Percentiles rank a stretch among this genome's conserved stretches.
Conservation (phyloP, 768 basidiomycete species). For the Tylopilus sp. region DNA sequence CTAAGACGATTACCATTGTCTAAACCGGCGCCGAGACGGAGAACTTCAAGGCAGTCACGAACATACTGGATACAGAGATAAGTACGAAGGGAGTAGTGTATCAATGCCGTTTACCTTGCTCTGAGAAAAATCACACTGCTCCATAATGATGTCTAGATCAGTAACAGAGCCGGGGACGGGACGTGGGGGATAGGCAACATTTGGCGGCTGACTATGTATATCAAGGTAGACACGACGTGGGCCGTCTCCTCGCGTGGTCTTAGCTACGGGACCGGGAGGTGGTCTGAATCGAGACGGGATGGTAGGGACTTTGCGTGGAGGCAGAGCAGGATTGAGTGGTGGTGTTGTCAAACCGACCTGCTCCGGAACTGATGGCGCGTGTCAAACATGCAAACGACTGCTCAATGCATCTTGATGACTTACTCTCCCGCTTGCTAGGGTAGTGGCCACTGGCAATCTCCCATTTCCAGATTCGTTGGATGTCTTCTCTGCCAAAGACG, state of each 20-base stretch:
- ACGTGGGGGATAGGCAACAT: constrained; percentile 81
- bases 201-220: constrained; percentile 54
- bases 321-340: constrained; percentile 73
- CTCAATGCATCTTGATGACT: constrained; percentile 29
- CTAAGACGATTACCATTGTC: constrained; percentile 77
- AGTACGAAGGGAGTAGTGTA: constrained; percentile 1
- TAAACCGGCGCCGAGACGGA: constrained; percentile 86
- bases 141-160: constrained; percentile 88
- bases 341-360: constrained; percentile 53
- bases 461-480: constrained; percentile 94
- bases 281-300: constrained; percentile 48
- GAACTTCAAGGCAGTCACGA: constrained; percentile 93
- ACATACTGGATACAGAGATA: constrained; percentile 62
- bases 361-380: constrained; percentile 56
- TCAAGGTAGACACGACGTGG: constrained; percentile 77
- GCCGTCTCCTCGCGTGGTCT: constrained; percentile 69
- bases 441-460: constrained; percentile 93
- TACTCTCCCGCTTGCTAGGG: constrained; percentile 77
- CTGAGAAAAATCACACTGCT: constrained; percentile 86
- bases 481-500: constrained; percentile 70
- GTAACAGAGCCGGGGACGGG: constrained; percentile 81
- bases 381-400: background rate
- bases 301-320: constrained; percentile 45
- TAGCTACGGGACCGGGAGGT: constrained; percentile 44
- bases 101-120: constrained; percentile 50